Percentiles rank a stretch among this genome's conserved stretches.
phyloP scores from a whole-genome alignment of 495 filamentous ascomycete genomes.

The Lasiosphaeris hirsuta region DNA sequence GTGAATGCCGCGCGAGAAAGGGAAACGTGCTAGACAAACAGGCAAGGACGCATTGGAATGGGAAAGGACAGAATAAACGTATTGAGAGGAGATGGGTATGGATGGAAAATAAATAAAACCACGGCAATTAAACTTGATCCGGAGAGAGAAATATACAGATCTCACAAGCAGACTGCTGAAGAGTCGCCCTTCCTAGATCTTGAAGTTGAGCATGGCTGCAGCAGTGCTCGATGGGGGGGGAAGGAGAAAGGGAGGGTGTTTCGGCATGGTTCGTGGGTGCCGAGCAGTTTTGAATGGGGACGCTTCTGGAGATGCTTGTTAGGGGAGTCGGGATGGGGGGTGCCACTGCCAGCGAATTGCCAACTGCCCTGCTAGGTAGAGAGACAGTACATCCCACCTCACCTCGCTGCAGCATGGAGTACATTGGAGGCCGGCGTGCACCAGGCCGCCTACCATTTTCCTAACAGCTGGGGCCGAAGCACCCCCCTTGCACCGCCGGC shows the following conservation, averaged over 20 bases:
- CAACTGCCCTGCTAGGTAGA: slow-evolving; percentile 11
- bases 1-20: slow-evolving; percentile 46
- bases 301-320: slow-evolving; percentile 13
- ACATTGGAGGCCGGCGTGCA: no score
- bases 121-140: slow-evolving; percentile 10
- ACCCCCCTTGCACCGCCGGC: no score
- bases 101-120: slow-evolving; percentile 13
- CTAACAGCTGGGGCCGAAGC: no score
- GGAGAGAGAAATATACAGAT: slow-evolving; percentile 30
- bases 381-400: slow-evolving; percentile 5
- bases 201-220: slow-evolving; percentile 45
- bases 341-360: slow-evolving; percentile 14
- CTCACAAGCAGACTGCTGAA: slow-evolving; percentile 44
- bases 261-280: slow-evolving; percentile 37
- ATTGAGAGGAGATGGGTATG: no score
- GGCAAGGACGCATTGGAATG: slow-evolving; percentile 25
- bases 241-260: slow-evolving; percentile 30
- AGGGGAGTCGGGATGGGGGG: slow-evolving; percentile 1
- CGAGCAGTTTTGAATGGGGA: slow-evolving; percentile 44
- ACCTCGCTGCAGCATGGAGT: neutral
- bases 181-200: slow-evolving; percentile 49
- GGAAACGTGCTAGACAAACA: slow-evolving; percentile 32
- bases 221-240: slow-evolving; percentile 41
- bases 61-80: slow-evolving; percentile 7
- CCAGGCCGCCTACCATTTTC: no score